phyloP scores from a whole-genome alignment of 164 flowering plant species.

The Vitis riparia region DNA sequence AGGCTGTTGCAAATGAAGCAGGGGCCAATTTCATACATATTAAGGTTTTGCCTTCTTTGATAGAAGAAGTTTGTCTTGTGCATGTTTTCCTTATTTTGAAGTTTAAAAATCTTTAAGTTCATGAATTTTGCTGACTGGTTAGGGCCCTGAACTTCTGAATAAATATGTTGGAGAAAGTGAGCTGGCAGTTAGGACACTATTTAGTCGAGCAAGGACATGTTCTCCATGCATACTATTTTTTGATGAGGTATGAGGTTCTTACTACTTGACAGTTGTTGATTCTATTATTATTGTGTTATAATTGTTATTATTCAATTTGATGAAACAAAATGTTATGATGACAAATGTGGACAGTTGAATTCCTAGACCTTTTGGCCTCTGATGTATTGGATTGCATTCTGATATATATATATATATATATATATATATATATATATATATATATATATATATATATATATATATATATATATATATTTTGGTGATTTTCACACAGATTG shows the following conservation, averaged over 20 bases:
- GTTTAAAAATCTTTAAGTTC: neutral
- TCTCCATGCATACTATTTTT: conserved; percentile 94
- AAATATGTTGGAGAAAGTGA: conserved; percentile 99
- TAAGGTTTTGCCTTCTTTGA: conserved; percentile 47
- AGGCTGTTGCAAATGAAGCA: conserved; percentile 96
- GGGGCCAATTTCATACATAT: conserved; percentile 96
- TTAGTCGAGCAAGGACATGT: conserved; percentile 87
- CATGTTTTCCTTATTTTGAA: neutral
- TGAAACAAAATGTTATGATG: neutral
- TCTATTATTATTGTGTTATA: neutral
- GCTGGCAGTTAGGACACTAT: conserved; percentile 74
- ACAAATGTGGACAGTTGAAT: neutral
- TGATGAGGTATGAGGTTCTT: conserved; percentile 69
- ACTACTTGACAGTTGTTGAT: neutral
- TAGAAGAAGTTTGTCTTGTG: neutral
- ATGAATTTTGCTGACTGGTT: conserved; percentile 7
- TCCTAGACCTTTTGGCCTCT: too few relatives aligned
- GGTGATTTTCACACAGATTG: too few relatives aligned
- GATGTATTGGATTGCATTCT: neutral
- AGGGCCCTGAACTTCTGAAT: conserved; percentile 95
- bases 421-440: neutral
- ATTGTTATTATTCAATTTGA: neutral
- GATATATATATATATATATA: neutral
- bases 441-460: too few relatives aligned
- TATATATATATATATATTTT: too few relatives aligned